phyloP scores from a whole-genome alignment of 1,284 basidiomycete genomes.

The Fistulinella cinereoalba region DNA sequence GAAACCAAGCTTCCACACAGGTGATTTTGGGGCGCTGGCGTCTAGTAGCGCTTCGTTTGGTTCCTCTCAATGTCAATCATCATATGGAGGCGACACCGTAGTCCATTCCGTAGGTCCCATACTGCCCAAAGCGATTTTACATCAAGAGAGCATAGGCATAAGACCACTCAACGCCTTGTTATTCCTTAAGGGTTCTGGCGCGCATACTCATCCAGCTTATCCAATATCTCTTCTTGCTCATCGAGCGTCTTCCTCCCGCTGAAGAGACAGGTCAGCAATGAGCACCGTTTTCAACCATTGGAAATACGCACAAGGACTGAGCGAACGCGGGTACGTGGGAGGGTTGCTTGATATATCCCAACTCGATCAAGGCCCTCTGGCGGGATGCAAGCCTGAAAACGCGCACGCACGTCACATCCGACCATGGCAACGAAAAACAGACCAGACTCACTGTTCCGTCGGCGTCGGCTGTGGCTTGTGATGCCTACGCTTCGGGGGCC shows the following conservation, averaged over 20 bases:
- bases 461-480: constrained; percentile 50
- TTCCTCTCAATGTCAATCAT: too few species aligned
- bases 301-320: constrained; percentile 53
- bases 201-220: constrained; percentile 39
- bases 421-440: background rate
- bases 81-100: too few species aligned
- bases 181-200: constrained; percentile 3
- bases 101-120: too few species aligned
- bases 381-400: constrained; percentile 50
- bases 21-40: too few species aligned
- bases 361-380: constrained; percentile 56
- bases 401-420: constrained; percentile 2
- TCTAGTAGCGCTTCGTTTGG: too few species aligned
- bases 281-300: background rate
- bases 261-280: constrained; percentile 4
- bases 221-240: constrained; percentile 44
- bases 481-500: constrained; percentile 64
- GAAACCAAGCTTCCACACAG: too few species aligned
- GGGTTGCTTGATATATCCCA: constrained; percentile 52
- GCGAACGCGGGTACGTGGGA: constrained; percentile 56
- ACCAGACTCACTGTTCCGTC: constrained; percentile 46
- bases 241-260: constrained; percentile 43
- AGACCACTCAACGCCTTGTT: too few species aligned
- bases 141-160: too few species aligned
- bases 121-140: too few species aligned